These are phyloP conservation scores for Neoarthrinium moseri DNA, from an alignment of 2,329 filamentous ascomycete species.

Conservation along the genomic window DNA sequence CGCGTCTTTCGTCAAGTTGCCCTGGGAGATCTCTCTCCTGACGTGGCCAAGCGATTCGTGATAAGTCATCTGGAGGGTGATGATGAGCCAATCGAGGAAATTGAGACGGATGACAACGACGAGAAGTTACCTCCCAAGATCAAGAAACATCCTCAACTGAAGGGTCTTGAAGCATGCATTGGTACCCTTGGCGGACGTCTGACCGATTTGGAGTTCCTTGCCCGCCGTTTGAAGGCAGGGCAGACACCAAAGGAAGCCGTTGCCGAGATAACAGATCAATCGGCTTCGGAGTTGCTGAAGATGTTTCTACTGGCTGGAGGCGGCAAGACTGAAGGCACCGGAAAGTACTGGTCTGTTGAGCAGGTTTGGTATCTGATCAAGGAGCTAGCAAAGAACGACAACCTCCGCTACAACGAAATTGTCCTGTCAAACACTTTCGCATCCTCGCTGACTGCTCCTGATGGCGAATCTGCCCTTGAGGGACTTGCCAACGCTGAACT, in stretches of 20 bases:
- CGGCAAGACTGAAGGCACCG: constrained; percentile 43
- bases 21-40: constrained; percentile 80
- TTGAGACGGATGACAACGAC: constrained; percentile 26
- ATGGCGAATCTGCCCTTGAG: constrained; percentile 74
- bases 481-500: constrained; percentile 83
- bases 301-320: constrained; percentile 76
- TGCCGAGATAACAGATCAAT: constrained; percentile 83
- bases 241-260: constrained; percentile 81
- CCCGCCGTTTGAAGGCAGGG: constrained; percentile 83
- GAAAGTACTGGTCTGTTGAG: constrained; percentile 70
- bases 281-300: constrained; percentile 86
- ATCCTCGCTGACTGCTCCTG: constrained; percentile 49
- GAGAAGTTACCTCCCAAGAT: constrained; percentile 23
- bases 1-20: constrained; percentile 85
- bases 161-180: constrained; percentile 79
- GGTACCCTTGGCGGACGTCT: constrained; percentile 81
- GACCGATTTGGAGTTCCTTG: constrained; percentile 93
- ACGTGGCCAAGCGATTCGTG: constrained; percentile 89
- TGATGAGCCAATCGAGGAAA: constrained; percentile 26
- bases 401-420: constrained; percentile 81
- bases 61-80: constrained; percentile 70
- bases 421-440: constrained; percentile 76
- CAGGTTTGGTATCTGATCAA: constrained; percentile 92
- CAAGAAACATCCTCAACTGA: constrained; percentile 45
- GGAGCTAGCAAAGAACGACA: constrained; percentile 65